Conservation (phyloP, 2,329 filamentous ascomycete species). For the Hymenoscyphus albidus region DNA sequence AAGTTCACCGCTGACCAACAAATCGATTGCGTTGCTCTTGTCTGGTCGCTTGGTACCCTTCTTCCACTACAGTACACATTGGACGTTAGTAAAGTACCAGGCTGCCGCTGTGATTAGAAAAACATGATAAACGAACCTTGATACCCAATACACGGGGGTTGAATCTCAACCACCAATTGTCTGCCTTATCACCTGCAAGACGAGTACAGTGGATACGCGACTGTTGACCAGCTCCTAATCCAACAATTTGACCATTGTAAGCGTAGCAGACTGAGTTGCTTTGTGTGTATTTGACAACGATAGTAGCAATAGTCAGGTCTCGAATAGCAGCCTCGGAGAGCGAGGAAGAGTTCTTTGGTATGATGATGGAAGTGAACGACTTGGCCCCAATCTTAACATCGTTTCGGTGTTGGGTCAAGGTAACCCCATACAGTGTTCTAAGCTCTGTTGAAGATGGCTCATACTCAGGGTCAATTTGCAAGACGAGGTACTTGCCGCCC, state of each 20-base stretch:
- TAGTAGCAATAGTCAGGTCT: slow-evolving; percentile 91
- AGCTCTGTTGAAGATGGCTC: slow-evolving; percentile 70
- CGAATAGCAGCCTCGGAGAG: slow-evolving; percentile 79
- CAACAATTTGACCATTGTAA: slow-evolving; percentile 86
- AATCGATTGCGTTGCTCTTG: slow-evolving; percentile 97
- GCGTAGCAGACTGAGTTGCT: slow-evolving; percentile 99
- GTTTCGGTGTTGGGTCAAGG: slow-evolving; percentile 86
- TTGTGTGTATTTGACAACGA: slow-evolving; percentile 97
- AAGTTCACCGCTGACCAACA: slow-evolving; percentile 87
- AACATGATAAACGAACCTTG: slow-evolving; percentile 42
- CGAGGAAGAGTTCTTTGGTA: slow-evolving; percentile 70
- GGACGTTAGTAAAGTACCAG: not conserved
- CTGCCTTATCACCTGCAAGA: slow-evolving; percentile 94
- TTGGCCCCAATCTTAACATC: slow-evolving; percentile 80
- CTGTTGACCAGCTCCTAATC: slow-evolving; percentile 93
- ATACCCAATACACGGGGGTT: slow-evolving; percentile 82
- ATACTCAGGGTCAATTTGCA: slow-evolving; percentile 90
- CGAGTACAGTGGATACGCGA: slow-evolving; percentile 98
- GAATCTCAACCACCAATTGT: slow-evolving; percentile 99
- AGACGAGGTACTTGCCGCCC: slow-evolving; percentile 91
- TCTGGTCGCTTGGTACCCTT: slow-evolving; percentile 94
- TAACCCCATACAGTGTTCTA: slow-evolving; percentile 86
- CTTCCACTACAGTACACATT: slow-evolving; percentile 62
- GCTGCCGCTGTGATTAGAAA: too few relatives aligned
- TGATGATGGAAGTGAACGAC: slow-evolving; percentile 82